A percentile compares a stretch with the other conserved stretches of the same genome.
These are phyloP conservation scores for Patellifolia procumbens DNA, from an alignment of 179 eudicot genomes.

Conservation along the genomic window DNA sequence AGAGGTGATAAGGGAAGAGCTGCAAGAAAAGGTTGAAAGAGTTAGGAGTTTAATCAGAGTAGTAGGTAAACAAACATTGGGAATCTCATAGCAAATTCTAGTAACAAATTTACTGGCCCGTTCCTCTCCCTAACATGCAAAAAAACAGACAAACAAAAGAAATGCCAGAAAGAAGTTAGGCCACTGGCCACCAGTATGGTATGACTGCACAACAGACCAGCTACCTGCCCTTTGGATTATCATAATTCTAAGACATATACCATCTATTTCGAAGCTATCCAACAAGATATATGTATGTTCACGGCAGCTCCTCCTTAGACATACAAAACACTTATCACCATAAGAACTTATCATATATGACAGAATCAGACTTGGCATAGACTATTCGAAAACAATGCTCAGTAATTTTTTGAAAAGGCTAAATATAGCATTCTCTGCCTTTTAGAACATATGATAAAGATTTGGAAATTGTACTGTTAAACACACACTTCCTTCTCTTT, in stretches of 20 bases:
- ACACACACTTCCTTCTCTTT: not conserved
- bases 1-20: constrained; percentile 97
- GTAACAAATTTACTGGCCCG: not conserved
- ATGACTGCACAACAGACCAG: not conserved
- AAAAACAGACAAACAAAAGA: not conserved
- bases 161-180: not conserved
- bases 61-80: not conserved
- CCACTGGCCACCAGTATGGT: not conserved
- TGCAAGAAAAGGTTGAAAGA: constrained; percentile 45
- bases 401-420: not conserved
- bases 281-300: not conserved
- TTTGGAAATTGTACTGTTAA: not conserved
- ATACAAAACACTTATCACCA: not conserved
- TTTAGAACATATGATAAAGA: not conserved
- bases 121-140: not conserved
- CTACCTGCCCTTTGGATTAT: not conserved
- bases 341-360: not conserved
- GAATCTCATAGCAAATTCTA: constrained; percentile 7
- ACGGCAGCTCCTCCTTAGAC: not conserved
- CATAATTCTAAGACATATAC: not conserved
- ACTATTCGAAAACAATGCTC: not conserved
- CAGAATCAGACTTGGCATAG: not conserved
- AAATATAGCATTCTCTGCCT: not conserved
- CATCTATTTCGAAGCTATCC: not conserved
- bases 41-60: constrained; percentile 18